Percentiles rank a stretch among this genome's conserved stretches.
These are phyloP conservation scores for Apiosordaria backusii DNA, from an alignment of 495 filamentous ascomycete species.

Conservation along the genomic window DNA sequence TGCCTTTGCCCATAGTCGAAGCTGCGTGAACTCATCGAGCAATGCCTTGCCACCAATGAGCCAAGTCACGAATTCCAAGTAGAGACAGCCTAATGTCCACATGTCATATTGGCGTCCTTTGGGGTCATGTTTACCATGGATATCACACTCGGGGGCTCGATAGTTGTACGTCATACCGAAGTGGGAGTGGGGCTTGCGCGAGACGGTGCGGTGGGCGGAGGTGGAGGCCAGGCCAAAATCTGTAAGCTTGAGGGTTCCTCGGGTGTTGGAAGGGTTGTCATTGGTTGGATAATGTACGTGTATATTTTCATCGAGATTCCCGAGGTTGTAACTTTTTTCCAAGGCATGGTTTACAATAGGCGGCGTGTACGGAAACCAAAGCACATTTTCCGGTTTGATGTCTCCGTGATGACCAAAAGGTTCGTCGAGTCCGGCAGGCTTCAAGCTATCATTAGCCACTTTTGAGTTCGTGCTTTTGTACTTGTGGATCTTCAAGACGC, in stretches of 20 bases:
- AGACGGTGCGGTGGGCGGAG: constrained; percentile 5
- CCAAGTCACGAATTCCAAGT: constrained; percentile 33
- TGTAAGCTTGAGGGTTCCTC: constrained; percentile 17
- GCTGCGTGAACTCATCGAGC: background rate
- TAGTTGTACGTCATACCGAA: constrained; percentile 17
- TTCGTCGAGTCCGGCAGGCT: constrained; percentile 16
- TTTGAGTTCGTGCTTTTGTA: constrained; percentile 7
- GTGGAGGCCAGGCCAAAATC: constrained; percentile 25
- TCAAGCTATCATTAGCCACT: background rate
- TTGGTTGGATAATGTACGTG: too few species aligned
- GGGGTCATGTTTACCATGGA: background rate
- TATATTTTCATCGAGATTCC: too few species aligned
- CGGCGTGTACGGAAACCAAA: constrained; percentile 17
- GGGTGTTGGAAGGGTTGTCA: background rate
- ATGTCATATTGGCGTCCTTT: constrained; percentile 27
- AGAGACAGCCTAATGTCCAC: constrained; percentile 33
- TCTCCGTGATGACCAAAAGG: constrained; percentile 25
- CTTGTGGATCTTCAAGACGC: constrained; percentile 21
- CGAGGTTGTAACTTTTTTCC: too few species aligned
- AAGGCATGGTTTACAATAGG: too few species aligned
- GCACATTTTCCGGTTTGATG: constrained; percentile 29
- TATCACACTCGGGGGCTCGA: constrained; percentile 26
- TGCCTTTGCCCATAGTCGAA: background rate
- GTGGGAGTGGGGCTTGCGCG: background rate
- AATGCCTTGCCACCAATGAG: background rate